Evolutionary conservation across 2,329 filamentous ascomycete genomes (phyloP).

Genomic region (Aspergillus thermomutatus): DNA sequence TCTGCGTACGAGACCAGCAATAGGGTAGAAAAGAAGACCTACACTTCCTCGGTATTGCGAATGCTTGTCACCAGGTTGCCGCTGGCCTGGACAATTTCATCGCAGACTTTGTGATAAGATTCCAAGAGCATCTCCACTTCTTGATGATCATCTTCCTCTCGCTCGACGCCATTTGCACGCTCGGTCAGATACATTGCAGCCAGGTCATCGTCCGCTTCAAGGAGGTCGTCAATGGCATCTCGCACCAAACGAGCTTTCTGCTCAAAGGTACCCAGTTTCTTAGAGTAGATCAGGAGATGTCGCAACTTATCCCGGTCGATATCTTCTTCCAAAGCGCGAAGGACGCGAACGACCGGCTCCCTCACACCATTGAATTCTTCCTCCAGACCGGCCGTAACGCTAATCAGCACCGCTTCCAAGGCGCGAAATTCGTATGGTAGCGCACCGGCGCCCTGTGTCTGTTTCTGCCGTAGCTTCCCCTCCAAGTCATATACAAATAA

Average conservation of each 20-base stretch:
- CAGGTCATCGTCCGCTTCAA: constrained; percentile 94
- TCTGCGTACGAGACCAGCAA: background rate
- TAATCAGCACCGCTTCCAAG: constrained; percentile 90
- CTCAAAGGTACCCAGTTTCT: constrained; percentile 94
- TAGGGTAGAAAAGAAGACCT: constrained; percentile 35
- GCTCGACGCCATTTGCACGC: constrained; percentile 68
- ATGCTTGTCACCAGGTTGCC: constrained; percentile 92
- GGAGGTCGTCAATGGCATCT: constrained; percentile 89
- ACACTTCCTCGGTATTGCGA: constrained; percentile 98
- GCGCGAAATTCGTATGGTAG: constrained; percentile 95
- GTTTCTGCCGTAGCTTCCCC: constrained; percentile 84
- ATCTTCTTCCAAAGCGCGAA: constrained; percentile 90
- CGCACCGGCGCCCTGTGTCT: constrained; percentile 49
- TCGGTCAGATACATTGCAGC: constrained; percentile 94
- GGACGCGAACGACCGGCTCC: constrained; percentile 83
- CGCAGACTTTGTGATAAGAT: constrained; percentile 95
- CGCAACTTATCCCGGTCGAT: constrained; percentile 93
- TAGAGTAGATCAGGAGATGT: constrained; percentile 86
- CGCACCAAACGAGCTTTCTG: constrained; percentile 92
- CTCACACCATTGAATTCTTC: constrained; percentile 92
- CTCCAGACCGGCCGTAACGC: constrained; percentile 86
- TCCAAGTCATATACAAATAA: constrained; percentile 98
- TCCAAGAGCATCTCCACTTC: constrained; percentile 97
- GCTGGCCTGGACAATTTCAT: constrained; percentile 95
- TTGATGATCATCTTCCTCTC: constrained; percentile 82